Percentiles rank a stretch among this genome's conserved stretches.
These are phyloP conservation scores for Taiozyma sp. DNA, from an alignment of 1,139 yeast genomes.

Conservation along the genomic window DNA sequence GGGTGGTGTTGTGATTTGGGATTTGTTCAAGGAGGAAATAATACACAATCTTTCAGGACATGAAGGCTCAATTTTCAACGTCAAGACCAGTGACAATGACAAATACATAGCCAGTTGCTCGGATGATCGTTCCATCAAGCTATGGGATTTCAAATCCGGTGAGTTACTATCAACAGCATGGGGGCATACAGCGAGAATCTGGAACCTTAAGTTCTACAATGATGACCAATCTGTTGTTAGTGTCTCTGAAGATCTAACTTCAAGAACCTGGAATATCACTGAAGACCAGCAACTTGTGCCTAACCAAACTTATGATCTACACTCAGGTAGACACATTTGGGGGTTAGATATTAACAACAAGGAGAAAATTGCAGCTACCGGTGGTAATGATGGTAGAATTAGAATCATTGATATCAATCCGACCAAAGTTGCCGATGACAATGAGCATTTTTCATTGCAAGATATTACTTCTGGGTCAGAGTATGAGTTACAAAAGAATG, in stretches of 20 bases:
- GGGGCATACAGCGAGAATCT: constrained; percentile 95
- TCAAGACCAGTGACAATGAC: constrained; percentile 56
- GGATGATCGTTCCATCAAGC: constrained; percentile 82
- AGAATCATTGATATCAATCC: constrained; percentile 51
- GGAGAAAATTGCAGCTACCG: constrained; percentile 55
- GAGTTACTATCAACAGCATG: constrained; percentile 71
- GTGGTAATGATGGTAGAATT: constrained; percentile 88
- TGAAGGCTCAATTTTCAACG: constrained; percentile 89
- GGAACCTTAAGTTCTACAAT: constrained; percentile 69
- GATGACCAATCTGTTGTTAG: constrained; percentile 42
- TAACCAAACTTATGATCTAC: constrained; percentile 54
- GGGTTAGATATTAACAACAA: constrained; percentile 56
- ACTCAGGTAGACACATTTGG: constrained; percentile 88
- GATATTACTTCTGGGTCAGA: constrained; percentile 30
- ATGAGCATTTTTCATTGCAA: constrained; percentile 28
- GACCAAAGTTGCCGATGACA: constrained; percentile 25
- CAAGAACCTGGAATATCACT: constrained; percentile 64
- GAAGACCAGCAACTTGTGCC: constrained; percentile 34
- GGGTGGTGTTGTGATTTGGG: constrained; percentile 85
- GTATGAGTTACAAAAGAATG: constrained; percentile 37
- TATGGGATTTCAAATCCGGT: constrained; percentile 63
- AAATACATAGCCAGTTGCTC: constrained; percentile 72
- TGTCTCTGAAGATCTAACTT: constrained; percentile 86
- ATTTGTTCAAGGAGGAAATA: constrained; percentile 39
- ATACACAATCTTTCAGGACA: constrained; percentile 63